Evolutionary conservation across 2,329 filamentous ascomycete genomes (phyloP).

Genomic region (Penicillium sp.): DNA sequence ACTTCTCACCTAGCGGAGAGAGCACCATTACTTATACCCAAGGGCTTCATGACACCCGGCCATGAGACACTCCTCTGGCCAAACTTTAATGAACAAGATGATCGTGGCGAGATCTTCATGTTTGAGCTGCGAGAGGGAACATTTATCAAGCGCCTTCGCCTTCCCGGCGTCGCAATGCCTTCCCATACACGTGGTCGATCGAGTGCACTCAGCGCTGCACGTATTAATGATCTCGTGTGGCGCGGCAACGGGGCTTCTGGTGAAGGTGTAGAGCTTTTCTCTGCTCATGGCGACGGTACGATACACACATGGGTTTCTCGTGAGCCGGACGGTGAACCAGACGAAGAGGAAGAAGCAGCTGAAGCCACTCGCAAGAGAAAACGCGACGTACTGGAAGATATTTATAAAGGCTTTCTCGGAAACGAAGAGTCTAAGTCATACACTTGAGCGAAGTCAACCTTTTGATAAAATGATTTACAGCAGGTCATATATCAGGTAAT

Average conservation of each 20-base stretch:
- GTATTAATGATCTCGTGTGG: constrained; percentile 79
- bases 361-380: constrained; percentile 65
- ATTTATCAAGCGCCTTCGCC: constrained; percentile 71
- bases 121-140: constrained; percentile 79
- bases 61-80: constrained; percentile 78
- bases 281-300: constrained; percentile 80
- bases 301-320: constrained; percentile 78
- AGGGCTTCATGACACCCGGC: constrained; percentile 57
- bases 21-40: constrained; percentile 67
- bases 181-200: constrained; percentile 44
- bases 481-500: too few relatives aligned
- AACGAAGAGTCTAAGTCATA: constrained; percentile 4
- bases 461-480: too few relatives aligned
- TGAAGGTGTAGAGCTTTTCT: constrained; percentile 72
- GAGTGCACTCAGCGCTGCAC: constrained; percentile 57
- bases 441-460: constrained; percentile 2
- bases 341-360: constrained; percentile 55
- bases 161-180: constrained; percentile 58
- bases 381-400: constrained; percentile 76
- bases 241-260: constrained; percentile 63
- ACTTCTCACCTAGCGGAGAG: constrained; percentile 63
- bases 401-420: constrained; percentile 75
- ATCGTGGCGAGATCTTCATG: constrained; percentile 70
- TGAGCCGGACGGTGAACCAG: constrained; percentile 52
- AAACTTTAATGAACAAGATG: constrained; percentile 72